phyloP scores from a whole-genome alignment of 805 yeast species.

The Yamadazyma scolyti region DNA sequence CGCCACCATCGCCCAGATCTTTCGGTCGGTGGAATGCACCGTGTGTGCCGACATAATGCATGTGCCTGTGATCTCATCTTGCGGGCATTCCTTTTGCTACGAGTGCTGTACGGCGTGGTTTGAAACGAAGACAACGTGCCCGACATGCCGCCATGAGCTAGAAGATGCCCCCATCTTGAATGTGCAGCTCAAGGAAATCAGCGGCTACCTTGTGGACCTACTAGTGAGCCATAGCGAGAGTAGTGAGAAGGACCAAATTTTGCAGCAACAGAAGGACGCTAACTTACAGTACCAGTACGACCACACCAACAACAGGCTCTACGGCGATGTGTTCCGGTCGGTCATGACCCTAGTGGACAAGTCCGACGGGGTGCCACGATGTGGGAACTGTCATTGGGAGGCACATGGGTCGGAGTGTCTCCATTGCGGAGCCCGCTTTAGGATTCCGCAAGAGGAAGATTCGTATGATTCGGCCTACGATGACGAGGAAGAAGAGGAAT shows the following conservation, averaged over 20 bases:
- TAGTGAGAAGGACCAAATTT: constrained; percentile 17
- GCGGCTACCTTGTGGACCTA: constrained; percentile 33
- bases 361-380: constrained; percentile 71
- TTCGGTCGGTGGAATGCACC: constrained; percentile 60
- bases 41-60: constrained; percentile 69
- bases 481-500: constrained; percentile 23
- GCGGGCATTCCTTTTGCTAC: constrained; percentile 79
- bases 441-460: constrained; percentile 27
- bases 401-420: constrained; percentile 63
- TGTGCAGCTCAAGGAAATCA: constrained; percentile 45
- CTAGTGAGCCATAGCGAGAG: constrained; percentile 28
- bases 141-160: constrained; percentile 56
- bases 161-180: constrained; percentile 51
- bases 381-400: constrained; percentile 80
- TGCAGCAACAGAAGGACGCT: too few species aligned
- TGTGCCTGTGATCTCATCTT: constrained; percentile 57
- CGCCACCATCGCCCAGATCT: too few species aligned
- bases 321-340: constrained; percentile 48
- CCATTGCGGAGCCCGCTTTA: constrained; percentile 60
- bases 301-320: constrained; percentile 30
- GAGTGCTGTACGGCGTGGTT: constrained; percentile 64
- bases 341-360: constrained; percentile 54
- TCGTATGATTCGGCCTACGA: constrained; percentile 37
- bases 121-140: constrained; percentile 55
- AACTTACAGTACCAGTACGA: constrained; percentile 45